Evolutionary conservation across 192 early-diverging fungal species (phyloP).

Genomic region (Phycomyces blakesleeanus): DNA sequence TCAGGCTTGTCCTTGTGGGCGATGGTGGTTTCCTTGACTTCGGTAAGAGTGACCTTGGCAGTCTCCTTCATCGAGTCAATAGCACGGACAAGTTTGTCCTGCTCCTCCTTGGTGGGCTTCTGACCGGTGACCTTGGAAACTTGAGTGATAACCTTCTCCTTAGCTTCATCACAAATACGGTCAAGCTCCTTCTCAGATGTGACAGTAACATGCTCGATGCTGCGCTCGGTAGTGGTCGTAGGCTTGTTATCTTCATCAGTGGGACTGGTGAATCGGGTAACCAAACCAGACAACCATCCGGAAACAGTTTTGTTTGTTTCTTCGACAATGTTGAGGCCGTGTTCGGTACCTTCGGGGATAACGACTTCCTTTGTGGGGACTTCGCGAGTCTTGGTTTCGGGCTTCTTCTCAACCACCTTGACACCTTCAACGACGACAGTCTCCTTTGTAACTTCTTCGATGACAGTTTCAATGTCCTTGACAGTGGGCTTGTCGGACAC

Average conservation of each 20-base stretch:
- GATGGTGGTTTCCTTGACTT: not conserved
- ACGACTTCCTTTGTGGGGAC: not conserved
- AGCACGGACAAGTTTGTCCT: not conserved
- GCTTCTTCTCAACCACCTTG: not conserved
- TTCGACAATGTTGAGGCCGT: not conserved
- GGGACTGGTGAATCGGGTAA: not conserved
- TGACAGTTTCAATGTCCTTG: too few species aligned
- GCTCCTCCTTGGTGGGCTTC: slow-evolving; percentile 1
- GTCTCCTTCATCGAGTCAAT: not conserved
- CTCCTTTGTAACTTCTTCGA: not conserved
- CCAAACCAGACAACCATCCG: slow-evolving; percentile 5
- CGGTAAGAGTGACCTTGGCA: not conserved
- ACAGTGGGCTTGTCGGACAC: not conserved
- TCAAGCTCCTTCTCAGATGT: not conserved
- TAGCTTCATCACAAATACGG: not conserved
- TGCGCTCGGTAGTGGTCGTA: not conserved
- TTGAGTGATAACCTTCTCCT: not conserved
- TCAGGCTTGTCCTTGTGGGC: not conserved
- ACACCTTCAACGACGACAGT: not conserved
- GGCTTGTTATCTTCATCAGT: not conserved
- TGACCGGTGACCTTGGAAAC: not conserved
- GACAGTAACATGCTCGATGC: slow-evolving; percentile 7
- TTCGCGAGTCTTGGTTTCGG: not conserved
- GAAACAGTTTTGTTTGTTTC: not conserved
- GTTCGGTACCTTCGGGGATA: not conserved